These are phyloP conservation scores for Coemansia sp. DNA, from an alignment of 192 early-diverging fungal genomes.

Conservation along the genomic window DNA sequence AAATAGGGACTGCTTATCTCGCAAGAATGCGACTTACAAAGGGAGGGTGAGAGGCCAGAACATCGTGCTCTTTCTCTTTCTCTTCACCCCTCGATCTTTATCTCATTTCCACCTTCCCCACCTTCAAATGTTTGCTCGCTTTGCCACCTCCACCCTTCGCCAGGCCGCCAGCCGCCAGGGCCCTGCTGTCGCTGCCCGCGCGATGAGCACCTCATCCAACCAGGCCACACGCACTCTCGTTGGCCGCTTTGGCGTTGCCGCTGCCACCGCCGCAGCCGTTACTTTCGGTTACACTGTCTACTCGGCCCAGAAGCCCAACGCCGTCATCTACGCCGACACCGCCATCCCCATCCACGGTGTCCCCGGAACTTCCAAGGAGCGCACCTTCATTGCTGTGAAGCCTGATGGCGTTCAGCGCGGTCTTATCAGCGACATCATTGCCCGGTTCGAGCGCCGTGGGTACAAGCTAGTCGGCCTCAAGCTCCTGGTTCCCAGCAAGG, in stretches of 20 bases:
- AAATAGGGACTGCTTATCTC: neutral
- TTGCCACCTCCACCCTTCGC: constrained; percentile 36
- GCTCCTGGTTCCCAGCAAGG: constrained; percentile 64
- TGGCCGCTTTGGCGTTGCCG: constrained; percentile 38
- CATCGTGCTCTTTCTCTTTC: neutral
- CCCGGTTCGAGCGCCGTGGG: constrained; percentile 84
- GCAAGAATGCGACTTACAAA: too few relatives aligned
- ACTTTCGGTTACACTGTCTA: constrained; percentile 42
- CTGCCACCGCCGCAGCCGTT: constrained; percentile 27
- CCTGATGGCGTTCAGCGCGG: constrained; percentile 87
- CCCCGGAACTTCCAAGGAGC: constrained; percentile 65
- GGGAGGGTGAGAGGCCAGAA: too few relatives aligned
- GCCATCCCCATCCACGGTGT: constrained; percentile 56
- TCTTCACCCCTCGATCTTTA: neutral
- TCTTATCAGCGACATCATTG: constrained; percentile 84
- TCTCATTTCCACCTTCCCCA: constrained; percentile 6
- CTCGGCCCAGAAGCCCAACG: constrained; percentile 16
- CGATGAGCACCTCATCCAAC: constrained; percentile 33
- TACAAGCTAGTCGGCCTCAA: constrained; percentile 92
- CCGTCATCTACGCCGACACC: constrained; percentile 41
- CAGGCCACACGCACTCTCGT: constrained; percentile 20
- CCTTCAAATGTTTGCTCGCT: constrained; percentile 46
- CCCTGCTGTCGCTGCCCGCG: constrained; percentile 25
- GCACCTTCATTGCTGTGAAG: constrained; percentile 80
- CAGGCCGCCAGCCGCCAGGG: constrained; percentile 53